These are phyloP conservation scores for Aspergillus mulundensis DNA, from an alignment of 495 filamentous ascomycete species.

Conservation along the genomic window DNA sequence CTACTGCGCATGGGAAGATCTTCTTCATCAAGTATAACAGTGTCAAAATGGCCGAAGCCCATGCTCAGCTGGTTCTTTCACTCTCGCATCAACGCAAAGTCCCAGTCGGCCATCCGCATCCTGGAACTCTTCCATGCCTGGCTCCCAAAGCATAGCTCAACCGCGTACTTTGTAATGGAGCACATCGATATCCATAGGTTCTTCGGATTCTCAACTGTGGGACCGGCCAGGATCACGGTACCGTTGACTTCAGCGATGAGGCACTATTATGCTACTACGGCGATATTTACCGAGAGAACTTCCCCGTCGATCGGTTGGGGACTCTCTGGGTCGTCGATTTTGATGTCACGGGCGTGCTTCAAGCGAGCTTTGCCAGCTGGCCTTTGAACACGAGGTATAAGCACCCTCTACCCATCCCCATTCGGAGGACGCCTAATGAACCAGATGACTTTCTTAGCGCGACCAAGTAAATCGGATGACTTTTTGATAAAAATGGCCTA, in stretches of 20 bases:
- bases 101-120: neutral
- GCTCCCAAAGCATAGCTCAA: neutral
- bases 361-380: constrained; percentile 1
- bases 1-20: neutral
- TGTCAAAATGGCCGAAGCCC: neutral
- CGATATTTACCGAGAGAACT: constrained; percentile 1
- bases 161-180: neutral
- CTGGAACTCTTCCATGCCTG: neutral
- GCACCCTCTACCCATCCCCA: neutral
- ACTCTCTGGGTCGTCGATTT: constrained; percentile 3
- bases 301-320: neutral
- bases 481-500: no score
- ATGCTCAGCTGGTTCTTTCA: neutral
- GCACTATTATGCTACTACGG: neutral
- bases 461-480: no score
- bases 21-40: constrained; percentile 1
- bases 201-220: no score
- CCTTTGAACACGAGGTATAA: neutral
- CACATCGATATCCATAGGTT: no score
- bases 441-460: no score
- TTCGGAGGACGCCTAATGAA: constrained; percentile 2
- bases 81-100: neutral
- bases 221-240: neutral
- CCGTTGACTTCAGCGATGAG: neutral
- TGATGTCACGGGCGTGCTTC: neutral